Percentiles rank a stretch among this genome's conserved stretches.
phyloP scores from a whole-genome alignment of 2,329 filamentous ascomycete species.

The Aspergillus novoparasiticus region DNA sequence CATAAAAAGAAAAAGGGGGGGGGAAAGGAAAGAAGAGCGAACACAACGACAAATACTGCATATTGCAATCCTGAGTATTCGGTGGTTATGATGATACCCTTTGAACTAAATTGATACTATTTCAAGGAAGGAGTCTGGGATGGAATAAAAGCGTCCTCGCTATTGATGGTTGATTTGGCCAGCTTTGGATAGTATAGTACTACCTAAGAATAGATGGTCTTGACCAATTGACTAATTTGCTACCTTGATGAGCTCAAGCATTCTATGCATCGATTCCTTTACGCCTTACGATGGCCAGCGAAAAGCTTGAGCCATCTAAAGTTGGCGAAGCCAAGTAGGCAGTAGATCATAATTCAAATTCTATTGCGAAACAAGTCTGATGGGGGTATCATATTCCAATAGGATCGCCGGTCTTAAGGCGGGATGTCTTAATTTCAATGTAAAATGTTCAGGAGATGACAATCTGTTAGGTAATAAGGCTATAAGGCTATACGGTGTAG shows the following conservation, averaged over 20 bases:
- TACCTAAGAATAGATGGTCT: not conserved
- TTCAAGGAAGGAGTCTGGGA: not conserved
- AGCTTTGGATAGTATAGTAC: not conserved
- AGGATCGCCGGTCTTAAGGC: not conserved
- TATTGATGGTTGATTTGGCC: not conserved
- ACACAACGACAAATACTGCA: not conserved
- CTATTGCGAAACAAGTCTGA: not conserved
- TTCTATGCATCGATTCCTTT: not conserved
- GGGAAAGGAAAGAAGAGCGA: not conserved
- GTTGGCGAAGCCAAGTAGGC: not conserved
- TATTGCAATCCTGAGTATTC: slow-evolving; percentile 17
- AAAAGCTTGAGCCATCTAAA: not conserved
- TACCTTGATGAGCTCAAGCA: not conserved
- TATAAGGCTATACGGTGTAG: not conserved
- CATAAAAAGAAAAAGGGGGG: not conserved
- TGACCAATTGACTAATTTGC: not conserved
- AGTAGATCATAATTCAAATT: not conserved
- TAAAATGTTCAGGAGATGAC: not conserved
- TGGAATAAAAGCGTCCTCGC: not conserved
- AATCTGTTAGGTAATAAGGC: not conserved
- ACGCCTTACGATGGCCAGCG: not conserved
- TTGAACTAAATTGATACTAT: slow-evolving; percentile 16
- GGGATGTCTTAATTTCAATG: not conserved
- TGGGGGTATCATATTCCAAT: not conserved
- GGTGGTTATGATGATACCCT: slow-evolving; percentile 31